Percentiles rank a stretch among this genome's conserved stretches.
Conservation (phyloP, 2,329 filamentous ascomycete species). For the Zasmidium angulare region DNA sequence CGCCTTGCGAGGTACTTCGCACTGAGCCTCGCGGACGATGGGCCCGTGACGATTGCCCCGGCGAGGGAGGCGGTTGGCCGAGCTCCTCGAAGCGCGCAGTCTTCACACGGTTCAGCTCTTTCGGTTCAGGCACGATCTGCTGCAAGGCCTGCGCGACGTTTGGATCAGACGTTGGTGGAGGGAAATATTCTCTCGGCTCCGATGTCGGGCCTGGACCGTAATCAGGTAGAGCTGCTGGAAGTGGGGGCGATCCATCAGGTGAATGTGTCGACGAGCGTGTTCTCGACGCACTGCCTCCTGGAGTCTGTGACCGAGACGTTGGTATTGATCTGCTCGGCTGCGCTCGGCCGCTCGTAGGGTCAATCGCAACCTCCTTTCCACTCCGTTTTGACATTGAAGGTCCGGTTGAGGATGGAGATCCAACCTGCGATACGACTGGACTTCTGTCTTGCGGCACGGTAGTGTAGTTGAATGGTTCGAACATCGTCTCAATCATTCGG, state of each 20-base stretch:
- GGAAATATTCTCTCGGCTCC: slow-evolving; percentile 28
- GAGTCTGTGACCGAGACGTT: slow-evolving; percentile 36
- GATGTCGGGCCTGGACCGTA: slow-evolving; percentile 16
- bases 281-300: slow-evolving; percentile 39
- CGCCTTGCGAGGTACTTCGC: slow-evolving; percentile 72
- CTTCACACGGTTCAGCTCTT: slow-evolving; percentile 22
- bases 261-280: slow-evolving; percentile 48
- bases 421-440: slow-evolving; percentile 16
- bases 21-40: slow-evolving; percentile 59
- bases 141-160: slow-evolving; percentile 4
- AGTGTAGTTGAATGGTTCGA: slow-evolving; percentile 94
- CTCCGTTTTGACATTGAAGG: slow-evolving; percentile 13
- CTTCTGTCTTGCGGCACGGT: slow-evolving; percentile 70
- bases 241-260: slow-evolving; percentile 49
- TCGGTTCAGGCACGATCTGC: slow-evolving; percentile 10
- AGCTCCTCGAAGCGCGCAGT: slow-evolving; percentile 31
- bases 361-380: slow-evolving; percentile 11
- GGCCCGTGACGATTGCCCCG: slow-evolving; percentile 5
- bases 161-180: slow-evolving; percentile 20
- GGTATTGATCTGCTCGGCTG: slow-evolving; percentile 4
- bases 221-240: slow-evolving; percentile 31
- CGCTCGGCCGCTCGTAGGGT: slow-evolving; percentile 1
- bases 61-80: slow-evolving; percentile 14
- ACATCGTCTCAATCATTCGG: slow-evolving; percentile 89
- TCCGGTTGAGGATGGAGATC: slow-evolving; percentile 8